phyloP scores from a whole-genome alignment of 345 rosid species.

The Crucihimalaya himalaica region DNA sequence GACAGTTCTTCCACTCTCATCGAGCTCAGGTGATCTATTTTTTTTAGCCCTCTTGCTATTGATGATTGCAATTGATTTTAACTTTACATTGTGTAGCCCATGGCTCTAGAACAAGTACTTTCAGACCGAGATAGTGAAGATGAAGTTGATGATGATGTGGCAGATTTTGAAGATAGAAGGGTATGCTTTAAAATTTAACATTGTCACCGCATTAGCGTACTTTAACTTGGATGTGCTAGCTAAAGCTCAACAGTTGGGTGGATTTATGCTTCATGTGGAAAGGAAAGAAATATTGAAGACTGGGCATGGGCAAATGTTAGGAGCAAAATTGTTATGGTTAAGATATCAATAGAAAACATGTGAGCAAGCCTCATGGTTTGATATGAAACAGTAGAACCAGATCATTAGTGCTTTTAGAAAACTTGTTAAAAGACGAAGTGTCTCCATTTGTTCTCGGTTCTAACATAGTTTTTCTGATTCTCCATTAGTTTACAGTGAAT shows the following conservation, averaged over 20 bases:
- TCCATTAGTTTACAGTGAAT: background rate
- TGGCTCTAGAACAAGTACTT: constrained; percentile 90
- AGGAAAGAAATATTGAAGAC: constrained; percentile 7
- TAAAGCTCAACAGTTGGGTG: constrained; percentile 26
- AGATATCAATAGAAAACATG: constrained; percentile 2
- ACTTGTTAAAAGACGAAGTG: background rate
- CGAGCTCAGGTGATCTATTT: constrained; percentile 83
- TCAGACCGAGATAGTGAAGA: constrained; percentile 98
- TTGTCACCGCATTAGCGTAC: background rate
- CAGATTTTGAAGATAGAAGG: constrained; percentile 97
- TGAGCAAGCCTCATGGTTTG: constrained; percentile 20
- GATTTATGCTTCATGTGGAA: constrained; percentile 5
- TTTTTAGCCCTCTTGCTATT: background rate
- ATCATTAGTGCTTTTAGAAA: background rate
- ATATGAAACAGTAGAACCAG: constrained; percentile 20
- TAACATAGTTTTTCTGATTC: constrained; percentile 6
- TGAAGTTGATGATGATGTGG: constrained; percentile 99
- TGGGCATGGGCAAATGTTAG: constrained; percentile 3
- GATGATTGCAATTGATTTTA: constrained; percentile 15
- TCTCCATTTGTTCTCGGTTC: constrained; percentile 7
- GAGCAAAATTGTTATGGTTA: constrained; percentile 9
- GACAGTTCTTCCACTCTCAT: constrained; percentile 97
- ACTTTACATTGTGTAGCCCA: constrained; percentile 55
- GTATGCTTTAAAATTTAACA: constrained; percentile 46
- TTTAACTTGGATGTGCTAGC: constrained; percentile 2